phyloP scores from a whole-genome alignment of 83 land plant genomes.

The Picea engelmannii region DNA sequence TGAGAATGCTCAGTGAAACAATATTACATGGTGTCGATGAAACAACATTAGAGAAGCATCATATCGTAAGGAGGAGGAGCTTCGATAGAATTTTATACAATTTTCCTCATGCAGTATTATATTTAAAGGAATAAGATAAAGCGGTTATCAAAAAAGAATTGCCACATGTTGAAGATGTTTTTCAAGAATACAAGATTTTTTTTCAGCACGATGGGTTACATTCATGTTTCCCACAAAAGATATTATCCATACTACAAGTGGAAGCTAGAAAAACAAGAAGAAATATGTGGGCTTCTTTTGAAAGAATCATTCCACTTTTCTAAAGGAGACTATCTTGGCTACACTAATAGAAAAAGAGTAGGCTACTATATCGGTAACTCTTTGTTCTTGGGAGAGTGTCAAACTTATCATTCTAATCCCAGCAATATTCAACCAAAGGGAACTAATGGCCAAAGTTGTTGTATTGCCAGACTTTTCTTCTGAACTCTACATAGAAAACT shows the following conservation, averaged over 20 bases:
- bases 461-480: not conserved
- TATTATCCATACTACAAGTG: not conserved
- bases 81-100: constrained; percentile 37
- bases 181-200: constrained; percentile 21
- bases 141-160: constrained; percentile 15
- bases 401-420: constrained; percentile 15
- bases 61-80: not conserved
- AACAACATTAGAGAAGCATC: not conserved
- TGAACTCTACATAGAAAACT: not conserved
- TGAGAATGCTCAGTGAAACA: constrained; percentile 13
- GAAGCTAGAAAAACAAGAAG: not conserved
- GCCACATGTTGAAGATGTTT: constrained; percentile 17
- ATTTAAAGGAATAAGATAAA: not conserved
- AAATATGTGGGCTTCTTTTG: not conserved
- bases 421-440: not conserved
- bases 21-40: constrained; percentile 29
- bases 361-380: constrained; percentile 24
- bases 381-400: constrained; percentile 36
- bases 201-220: constrained; percentile 24
- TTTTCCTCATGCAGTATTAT: constrained; percentile 37
- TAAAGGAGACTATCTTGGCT: not conserved
- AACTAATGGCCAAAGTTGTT: not conserved
- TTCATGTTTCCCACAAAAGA: constrained; percentile 31
- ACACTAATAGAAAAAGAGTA: not conserved
- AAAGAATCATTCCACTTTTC: not conserved